Evolutionary conservation across 1,139 yeast species (phyloP).

Genomic region (Magnusiomyces ingens): DNA sequence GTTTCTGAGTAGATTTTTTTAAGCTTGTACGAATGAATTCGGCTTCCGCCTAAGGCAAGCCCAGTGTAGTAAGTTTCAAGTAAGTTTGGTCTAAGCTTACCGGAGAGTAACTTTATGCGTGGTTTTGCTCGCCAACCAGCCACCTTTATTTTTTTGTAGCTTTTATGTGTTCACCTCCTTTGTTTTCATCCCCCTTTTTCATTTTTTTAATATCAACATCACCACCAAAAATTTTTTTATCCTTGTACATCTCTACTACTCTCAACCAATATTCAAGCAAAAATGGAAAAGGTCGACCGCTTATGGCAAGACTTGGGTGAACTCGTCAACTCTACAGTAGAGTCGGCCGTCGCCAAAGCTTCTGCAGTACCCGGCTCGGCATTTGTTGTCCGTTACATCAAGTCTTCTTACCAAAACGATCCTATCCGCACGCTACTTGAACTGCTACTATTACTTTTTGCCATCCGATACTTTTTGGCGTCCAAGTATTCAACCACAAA

Average conservation of each 20-base stretch:
- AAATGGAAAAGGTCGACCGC: conserved; percentile 17
- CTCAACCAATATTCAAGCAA: background rate
- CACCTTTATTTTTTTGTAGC: no score
- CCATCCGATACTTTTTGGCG: conserved; percentile 73
- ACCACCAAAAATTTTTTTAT: background rate
- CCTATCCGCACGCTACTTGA: conserved; percentile 87
- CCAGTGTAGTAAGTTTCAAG: no score
- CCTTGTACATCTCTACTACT: background rate
- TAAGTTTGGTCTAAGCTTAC: no score
- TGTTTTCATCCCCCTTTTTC: background rate
- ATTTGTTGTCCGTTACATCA: conserved; percentile 66
- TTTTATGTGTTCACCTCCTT: background rate
- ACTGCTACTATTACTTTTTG: conserved; percentile 70
- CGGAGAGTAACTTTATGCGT: no score
- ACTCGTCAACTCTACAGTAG: conserved; percentile 24
- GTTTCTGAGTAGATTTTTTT: no score
- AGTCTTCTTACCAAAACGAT: conserved; percentile 87
- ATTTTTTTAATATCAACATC: background rate
- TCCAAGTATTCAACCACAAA: conserved; percentile 76
- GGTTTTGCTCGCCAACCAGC: no score
- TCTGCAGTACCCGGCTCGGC: conserved; percentile 70
- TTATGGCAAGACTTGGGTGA: conserved; percentile 22
- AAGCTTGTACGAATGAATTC: no score
- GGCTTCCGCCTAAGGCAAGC: no score
- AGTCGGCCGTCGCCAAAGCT: conserved; percentile 21